Conservation (phyloP, 257 asterid species). For the Nicotiana benthamiana region DNA sequence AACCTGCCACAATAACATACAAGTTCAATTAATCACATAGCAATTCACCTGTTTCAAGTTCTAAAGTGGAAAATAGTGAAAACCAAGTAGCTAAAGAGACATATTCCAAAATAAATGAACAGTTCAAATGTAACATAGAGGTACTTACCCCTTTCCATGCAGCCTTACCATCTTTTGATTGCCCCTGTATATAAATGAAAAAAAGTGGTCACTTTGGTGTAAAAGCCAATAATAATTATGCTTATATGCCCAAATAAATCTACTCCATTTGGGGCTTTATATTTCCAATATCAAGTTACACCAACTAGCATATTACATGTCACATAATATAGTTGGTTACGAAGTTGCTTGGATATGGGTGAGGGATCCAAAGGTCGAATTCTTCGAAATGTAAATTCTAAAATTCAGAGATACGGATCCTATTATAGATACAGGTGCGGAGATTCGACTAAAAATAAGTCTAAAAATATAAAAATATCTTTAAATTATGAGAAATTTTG, state of each 20-base stretch:
- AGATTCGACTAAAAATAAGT: no score
- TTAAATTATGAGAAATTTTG: no score
- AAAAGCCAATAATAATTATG: background rate
- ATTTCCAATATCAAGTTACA: background rate
- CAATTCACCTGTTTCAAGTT: background rate
- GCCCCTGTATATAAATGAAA: constrained; percentile 34
- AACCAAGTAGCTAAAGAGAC: background rate
- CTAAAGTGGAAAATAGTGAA: background rate
- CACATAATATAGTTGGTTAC: background rate
- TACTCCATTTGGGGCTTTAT: background rate
- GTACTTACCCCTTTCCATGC: constrained; percentile 73
- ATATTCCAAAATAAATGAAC: background rate
- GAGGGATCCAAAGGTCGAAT: no score
- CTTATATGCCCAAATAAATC: background rate
- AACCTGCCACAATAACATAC: constrained; percentile 33
- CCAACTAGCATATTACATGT: background rate
- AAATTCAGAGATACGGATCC: no score
- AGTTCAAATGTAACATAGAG: background rate
- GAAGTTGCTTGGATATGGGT: no score
- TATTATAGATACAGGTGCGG: no score
- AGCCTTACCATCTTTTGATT: constrained; percentile 47
- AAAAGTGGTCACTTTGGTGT: background rate
- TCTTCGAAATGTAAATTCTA: no score
- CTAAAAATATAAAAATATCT: no score
- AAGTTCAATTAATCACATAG: background rate